A percentile compares a stretch with the other conserved stretches of the same genome.
phyloP scores from a whole-genome alignment of 2,329 filamentous ascomycete species.

The Juglanconis oblonga region DNA sequence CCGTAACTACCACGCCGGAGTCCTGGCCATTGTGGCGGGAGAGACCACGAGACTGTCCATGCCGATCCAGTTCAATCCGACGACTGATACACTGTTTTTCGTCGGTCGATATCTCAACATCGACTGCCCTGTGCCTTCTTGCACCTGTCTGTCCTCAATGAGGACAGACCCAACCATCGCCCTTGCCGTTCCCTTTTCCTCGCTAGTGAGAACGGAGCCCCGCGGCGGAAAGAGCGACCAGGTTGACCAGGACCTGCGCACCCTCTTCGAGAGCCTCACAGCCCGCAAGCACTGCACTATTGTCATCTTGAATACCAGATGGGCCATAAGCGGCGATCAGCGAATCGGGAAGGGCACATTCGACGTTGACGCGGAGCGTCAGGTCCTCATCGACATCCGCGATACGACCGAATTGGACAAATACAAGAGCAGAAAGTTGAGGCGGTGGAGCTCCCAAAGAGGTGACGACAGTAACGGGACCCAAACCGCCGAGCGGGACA shows the following conservation, averaged over 20 bases:
- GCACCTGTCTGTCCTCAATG: background rate
- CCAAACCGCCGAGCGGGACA: background rate
- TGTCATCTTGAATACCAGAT: background rate
- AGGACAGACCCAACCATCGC: background rate
- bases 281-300: background rate
- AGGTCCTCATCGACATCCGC: background rate
- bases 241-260: background rate
- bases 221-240: background rate
- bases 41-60: background rate
- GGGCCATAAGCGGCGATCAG: background rate
- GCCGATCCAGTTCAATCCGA: background rate
- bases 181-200: background rate
- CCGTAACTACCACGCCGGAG: background rate
- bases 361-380: background rate
- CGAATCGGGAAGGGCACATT: background rate
- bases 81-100: background rate
- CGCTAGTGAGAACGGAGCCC: background rate
- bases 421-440: background rate
- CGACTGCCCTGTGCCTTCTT: background rate
- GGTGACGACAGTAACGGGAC: no score
- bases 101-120: background rate
- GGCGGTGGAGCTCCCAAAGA: background rate
- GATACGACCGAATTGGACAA: background rate
- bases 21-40: background rate
- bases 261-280: background rate